Evolutionary conservation across 257 asterid genomes (phyloP).

Genomic region (Knoxia roxburghii): DNA sequence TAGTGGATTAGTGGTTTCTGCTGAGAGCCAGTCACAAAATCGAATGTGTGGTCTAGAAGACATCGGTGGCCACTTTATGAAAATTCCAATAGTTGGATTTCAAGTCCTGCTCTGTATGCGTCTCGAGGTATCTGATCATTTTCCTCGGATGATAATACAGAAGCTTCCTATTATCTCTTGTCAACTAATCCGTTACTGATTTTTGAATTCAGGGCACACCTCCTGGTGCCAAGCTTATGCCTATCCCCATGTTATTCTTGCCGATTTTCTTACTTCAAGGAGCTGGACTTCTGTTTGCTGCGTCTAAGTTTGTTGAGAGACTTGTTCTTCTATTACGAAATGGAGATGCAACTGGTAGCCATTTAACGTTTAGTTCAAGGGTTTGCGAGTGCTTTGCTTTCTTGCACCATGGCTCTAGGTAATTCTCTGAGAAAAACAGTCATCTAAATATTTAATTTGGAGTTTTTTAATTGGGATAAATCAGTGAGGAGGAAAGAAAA

Average conservation of each 20-base stretch:
- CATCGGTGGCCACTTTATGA: conserved; percentile 94
- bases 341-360: conserved; percentile 60
- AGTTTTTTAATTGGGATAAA: not conserved
- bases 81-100: conserved; percentile 76
- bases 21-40: conserved; percentile 57
- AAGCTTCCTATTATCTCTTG: conserved; percentile 10
- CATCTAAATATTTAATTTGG: not conserved
- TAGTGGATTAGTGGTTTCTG: conserved; percentile 60
- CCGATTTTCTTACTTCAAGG: conserved; percentile 86
- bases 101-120: conserved; percentile 93
- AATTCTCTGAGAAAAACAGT: conserved; percentile 15
- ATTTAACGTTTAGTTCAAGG: conserved; percentile 58
- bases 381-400: conserved; percentile 69
- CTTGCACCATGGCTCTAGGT: conserved; percentile 95
- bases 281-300: conserved; percentile 66
- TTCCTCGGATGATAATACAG: conserved; percentile 1
- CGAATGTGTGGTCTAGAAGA: conserved; percentile 77
- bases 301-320: conserved; percentile 65
- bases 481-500: not conserved
- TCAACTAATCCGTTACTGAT: conserved; percentile 20
- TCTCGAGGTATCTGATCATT: conserved; percentile 64
- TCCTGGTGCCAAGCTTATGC: conserved; percentile 51
- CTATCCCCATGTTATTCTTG: conserved; percentile 78
- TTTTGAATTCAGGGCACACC: conserved; percentile 77
- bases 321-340: conserved; percentile 51